Evolutionary conservation across 805 yeast genomes (phyloP), one percentile per base, ranked within the genome.

Genomic region (Teunomyces funiuensis): DNA sequence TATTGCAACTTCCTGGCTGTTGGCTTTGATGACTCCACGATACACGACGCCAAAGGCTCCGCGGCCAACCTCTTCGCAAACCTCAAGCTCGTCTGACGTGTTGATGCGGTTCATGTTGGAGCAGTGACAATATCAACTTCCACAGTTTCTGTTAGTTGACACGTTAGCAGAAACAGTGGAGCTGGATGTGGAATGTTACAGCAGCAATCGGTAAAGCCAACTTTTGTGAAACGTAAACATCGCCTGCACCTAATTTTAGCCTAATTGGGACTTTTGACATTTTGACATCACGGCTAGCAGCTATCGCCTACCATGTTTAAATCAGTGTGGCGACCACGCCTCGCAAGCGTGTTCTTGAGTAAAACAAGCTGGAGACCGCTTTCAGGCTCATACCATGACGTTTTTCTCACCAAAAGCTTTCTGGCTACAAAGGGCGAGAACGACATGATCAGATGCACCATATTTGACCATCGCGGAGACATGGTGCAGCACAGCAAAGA

Each of bases 1-100:
- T 36, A 79, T 68, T 6, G 85, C 85, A 33, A 79, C 83, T 38
- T 73, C 76, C 33, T 59, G 54, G 38, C 54, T 60, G 31, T 55
- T 66, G 41, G 36, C 69, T 50, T 66, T 66, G 49, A 83, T 76
- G 7, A 74, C 50, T 1, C 86, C 93, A 28, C 79, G 64, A 59
- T 79, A 85, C 2, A 85, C 93, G 3, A 79, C 83, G 0, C 93
- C 93, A 58, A 85, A 85, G 6, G 87, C 86, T 1, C 93, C 93
- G 41, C 83, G 65, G 3, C 93, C 93, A 3, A 86, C 77, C 58
- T 85, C 73, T 43, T 71, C 75, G 47, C 65, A 69, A 2, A 71
- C 65, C 36, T 69, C 71, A 14, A 71, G 52, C 47, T 71, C 72
- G 11, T 66, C 72, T 5, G 69, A 61, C 16, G 66, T 58, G 33